phyloP scores from a whole-genome alignment of 176 grass and related monocot species.

The Ensete glaucum region DNA sequence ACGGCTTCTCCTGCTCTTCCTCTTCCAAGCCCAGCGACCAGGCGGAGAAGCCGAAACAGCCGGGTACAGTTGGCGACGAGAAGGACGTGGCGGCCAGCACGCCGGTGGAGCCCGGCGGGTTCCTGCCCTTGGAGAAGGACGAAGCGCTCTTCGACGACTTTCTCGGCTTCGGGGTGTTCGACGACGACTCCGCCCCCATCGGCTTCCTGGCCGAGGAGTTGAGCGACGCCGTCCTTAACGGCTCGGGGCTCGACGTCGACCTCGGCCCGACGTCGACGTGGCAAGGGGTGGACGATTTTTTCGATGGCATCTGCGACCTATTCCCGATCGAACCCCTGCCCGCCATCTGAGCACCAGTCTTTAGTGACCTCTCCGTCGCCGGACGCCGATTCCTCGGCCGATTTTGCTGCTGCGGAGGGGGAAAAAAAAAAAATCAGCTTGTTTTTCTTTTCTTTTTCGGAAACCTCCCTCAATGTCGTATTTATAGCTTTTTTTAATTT shows the following conservation, averaged over 20 bases:
- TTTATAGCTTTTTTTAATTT: background rate
- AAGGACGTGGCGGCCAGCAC: conserved; percentile 4
- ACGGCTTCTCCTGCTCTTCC: conserved; percentile 27
- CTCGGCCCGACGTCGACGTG: conserved; percentile 7
- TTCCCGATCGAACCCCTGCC: conserved; percentile 51
- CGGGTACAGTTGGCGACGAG: background rate
- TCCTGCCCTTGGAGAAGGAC: conserved; percentile 21
- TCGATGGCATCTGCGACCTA: conserved; percentile 79
- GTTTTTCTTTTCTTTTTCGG: conserved; percentile 11
- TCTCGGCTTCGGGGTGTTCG: conserved; percentile 30
- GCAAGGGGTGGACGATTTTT: conserved; percentile 50
- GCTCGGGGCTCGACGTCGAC: background rate
- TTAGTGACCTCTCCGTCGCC: conserved; percentile 1
- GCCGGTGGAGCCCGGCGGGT: background rate
- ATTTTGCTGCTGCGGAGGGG: conserved; percentile 36
- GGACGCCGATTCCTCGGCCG: conserved; percentile 28
- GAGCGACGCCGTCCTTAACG: conserved; percentile 1
- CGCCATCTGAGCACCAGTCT: conserved; percentile 21
- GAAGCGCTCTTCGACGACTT: conserved; percentile 44
- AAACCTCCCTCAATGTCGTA: background rate
- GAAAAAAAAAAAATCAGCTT: background rate
- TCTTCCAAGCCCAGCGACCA: background rate
- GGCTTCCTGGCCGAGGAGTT: conserved; percentile 11
- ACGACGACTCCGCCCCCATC: conserved; percentile 2
- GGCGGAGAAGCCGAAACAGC: background rate